phyloP scores from a whole-genome alignment of 140 eudicot species.

The Bidens hawaiensis region DNA sequence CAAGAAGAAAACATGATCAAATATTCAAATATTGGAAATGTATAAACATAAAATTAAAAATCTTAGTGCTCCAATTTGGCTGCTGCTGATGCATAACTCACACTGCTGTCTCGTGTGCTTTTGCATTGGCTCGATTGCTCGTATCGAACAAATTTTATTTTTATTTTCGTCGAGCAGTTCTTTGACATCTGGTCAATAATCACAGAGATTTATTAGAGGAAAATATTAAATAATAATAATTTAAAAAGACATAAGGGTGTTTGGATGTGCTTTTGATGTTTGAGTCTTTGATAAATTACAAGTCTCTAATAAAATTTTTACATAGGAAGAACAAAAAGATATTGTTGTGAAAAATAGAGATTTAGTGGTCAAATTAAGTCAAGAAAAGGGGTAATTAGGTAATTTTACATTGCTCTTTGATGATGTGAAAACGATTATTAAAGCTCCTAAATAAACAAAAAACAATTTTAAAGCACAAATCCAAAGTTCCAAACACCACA shows the following conservation, averaged over 20 bases:
- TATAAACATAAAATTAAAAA: conserved; percentile 4
- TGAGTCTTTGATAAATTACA: not conserved
- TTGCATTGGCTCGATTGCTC: conserved; percentile 97
- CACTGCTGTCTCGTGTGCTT: conserved; percentile 86
- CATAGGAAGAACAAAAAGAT: not conserved
- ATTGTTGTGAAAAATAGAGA: not conserved
- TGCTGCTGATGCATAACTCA: conserved; percentile 95
- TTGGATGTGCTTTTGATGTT: not conserved
- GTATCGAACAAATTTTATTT: conserved; percentile 74
- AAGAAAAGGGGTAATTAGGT: not conserved
- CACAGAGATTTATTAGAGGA: not conserved
- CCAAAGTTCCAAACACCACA: not conserved
- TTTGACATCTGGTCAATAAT: conserved; percentile 58
- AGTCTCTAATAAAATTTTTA: not conserved
- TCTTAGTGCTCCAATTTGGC: conserved; percentile 52
- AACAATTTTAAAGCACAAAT: not conserved
- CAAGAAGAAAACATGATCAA: conserved; percentile 12
- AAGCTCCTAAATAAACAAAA: not conserved
- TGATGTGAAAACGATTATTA: not conserved
- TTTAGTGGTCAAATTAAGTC: not conserved
- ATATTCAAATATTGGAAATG: conserved; percentile 26
- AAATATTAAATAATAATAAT: too few relatives aligned
- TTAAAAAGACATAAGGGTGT: not conserved
- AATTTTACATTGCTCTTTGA: not conserved
- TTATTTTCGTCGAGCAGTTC: conserved; percentile 71